Conservation (phyloP, 108 stramenopile genomes). For the Schizochytrium sp. region DNA sequence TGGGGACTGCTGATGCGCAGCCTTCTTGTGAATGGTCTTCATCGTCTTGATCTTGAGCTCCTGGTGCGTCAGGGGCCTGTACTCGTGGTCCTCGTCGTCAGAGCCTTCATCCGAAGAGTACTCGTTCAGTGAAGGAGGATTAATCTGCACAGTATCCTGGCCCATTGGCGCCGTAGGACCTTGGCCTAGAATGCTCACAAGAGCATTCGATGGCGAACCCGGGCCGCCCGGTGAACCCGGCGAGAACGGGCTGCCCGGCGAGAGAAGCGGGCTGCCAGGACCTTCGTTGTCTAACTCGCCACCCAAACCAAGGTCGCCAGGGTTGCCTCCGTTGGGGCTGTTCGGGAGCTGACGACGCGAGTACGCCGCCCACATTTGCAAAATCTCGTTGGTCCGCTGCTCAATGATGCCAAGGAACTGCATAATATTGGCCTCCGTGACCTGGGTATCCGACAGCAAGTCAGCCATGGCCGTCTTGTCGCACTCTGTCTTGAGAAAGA, state of each 20-base stretch:
- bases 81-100: constrained; percentile 50
- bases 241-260: constrained; percentile 30
- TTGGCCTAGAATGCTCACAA: constrained; percentile 32
- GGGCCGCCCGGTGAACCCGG: constrained; percentile 4
- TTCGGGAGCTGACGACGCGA: neutral
- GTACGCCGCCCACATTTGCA: constrained; percentile 18
- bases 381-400: constrained; percentile 55
- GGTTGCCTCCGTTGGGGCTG: neutral
- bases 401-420: constrained; percentile 66
- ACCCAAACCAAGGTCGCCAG: neutral
- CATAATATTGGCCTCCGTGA: constrained; percentile 68
- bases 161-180: constrained; percentile 49
- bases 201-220: constrained; percentile 2
- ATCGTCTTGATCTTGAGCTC: constrained; percentile 55
- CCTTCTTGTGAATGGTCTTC: constrained; percentile 33
- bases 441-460: constrained; percentile 33
- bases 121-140: constrained; percentile 68
- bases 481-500: constrained; percentile 26
- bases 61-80: constrained; percentile 50
- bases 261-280: neutral
- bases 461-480: constrained; percentile 28
- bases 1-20: neutral
- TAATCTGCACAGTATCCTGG: constrained; percentile 50
- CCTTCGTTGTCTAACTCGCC: neutral
- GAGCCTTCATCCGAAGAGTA: constrained; percentile 56